phyloP scores from a whole-genome alignment of 805 yeast species.

The Clavispora fructus region DNA sequence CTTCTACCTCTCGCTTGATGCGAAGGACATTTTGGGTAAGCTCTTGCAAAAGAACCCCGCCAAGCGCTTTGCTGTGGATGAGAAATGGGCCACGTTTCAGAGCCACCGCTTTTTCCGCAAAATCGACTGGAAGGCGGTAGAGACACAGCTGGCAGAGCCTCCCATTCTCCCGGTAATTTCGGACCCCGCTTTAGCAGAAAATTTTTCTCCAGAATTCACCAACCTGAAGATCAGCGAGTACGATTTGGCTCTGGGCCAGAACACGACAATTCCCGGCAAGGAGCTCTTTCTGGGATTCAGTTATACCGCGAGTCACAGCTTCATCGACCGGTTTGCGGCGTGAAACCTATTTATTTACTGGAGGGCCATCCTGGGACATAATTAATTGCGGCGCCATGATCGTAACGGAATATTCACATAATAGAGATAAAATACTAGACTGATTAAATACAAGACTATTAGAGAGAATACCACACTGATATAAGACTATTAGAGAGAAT shows the following conservation, averaged over 20 bases:
- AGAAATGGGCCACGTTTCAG: conserved; percentile 27
- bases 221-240: conserved; percentile 24
- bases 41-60: conserved; percentile 32
- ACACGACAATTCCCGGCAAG: neutral
- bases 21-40: conserved; percentile 36
- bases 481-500: too few relatives aligned
- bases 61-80: conserved; percentile 34
- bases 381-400: too few relatives aligned
- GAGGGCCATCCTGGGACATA: too few relatives aligned
- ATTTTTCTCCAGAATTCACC: conserved; percentile 40
- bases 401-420: too few relatives aligned
- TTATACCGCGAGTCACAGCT: conserved; percentile 37
- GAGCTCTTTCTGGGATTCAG: conserved; percentile 38
- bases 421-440: too few relatives aligned
- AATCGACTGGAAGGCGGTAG: conserved; percentile 33
- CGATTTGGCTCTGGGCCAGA: conserved; percentile 11
- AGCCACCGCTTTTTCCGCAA: conserved; percentile 36
- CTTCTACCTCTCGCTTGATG: conserved; percentile 36
- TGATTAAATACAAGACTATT: too few relatives aligned
- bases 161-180: conserved; percentile 41
- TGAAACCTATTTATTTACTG: too few relatives aligned
- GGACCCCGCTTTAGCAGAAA: conserved; percentile 41
- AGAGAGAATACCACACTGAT: too few relatives aligned
- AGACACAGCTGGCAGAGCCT: conserved; percentile 23
- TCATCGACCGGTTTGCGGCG: conserved; percentile 21